Conservation (phyloP, 2,329 filamentous ascomycete species). For the Erysiphe neolycopersici region DNA sequence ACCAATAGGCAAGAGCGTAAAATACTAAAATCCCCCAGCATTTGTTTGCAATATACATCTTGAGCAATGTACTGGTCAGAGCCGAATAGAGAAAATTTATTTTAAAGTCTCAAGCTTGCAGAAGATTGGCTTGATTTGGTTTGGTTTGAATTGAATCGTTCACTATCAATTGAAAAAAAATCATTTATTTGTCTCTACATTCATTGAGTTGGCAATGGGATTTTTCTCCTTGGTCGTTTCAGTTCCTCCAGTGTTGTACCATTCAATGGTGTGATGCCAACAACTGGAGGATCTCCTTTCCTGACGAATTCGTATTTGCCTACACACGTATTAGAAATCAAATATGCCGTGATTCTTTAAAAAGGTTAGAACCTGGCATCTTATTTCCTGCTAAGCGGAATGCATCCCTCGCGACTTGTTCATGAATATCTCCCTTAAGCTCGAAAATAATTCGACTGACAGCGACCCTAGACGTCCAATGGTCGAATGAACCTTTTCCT, state of each 20-base stretch:
- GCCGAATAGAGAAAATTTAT: no score
- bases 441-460: constrained; percentile 87
- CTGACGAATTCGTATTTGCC: constrained; percentile 80
- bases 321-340: constrained; percentile 13
- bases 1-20: no score
- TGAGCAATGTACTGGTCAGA: no score
- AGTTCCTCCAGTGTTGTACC: constrained; percentile 62
- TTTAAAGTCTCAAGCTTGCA: no score
- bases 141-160: no score
- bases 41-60: no score
- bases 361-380: constrained; percentile 38
- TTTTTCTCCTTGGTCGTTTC: constrained; percentile 43
- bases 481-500: constrained; percentile 90
- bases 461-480: constrained; percentile 75
- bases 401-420: constrained; percentile 79
- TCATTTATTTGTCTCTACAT: no score
- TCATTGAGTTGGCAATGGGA: constrained; percentile 5
- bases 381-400: constrained; percentile 89
- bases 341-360: background rate
- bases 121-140: no score
- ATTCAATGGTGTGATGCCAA: constrained; percentile 73
- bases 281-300: constrained; percentile 69
- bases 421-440: constrained; percentile 73
- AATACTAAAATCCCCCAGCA: no score
- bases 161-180: no score